A percentile compares a stretch with the other conserved stretches of the same genome.
Conservation (phyloP, 129 eudicot genomes). For the Kitagawia praeruptora region DNA sequence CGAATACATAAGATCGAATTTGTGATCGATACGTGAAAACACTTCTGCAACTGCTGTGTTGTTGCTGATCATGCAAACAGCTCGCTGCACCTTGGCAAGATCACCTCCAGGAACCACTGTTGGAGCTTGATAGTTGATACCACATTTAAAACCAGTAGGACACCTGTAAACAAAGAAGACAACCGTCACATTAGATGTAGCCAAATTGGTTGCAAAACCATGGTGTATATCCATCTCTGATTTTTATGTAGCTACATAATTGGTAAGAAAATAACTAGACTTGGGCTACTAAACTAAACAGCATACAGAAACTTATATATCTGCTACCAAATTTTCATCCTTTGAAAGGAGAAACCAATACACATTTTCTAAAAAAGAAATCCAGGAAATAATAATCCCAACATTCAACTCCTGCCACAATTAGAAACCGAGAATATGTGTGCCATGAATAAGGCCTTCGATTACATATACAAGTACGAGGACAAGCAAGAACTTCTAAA, state of each 20-base stretch:
- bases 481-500: background rate
- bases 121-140: conserved; percentile 89
- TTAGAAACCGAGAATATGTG: background rate
- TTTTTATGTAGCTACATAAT: background rate
- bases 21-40: conserved; percentile 89
- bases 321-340: background rate
- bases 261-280: background rate
- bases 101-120: conserved; percentile 94
- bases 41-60: conserved; percentile 97
- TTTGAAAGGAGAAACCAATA: background rate
- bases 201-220: background rate
- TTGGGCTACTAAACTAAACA: background rate
- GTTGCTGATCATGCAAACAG: conserved; percentile 98
- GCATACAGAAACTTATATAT: background rate
- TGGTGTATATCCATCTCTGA: background rate
- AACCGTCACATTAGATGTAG: background rate
- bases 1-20: conserved; percentile 87
- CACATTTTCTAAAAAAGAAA: background rate
- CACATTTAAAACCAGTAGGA: conserved; percentile 96
- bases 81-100: conserved; percentile 91
- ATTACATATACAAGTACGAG: background rate
- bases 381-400: background rate
- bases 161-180: conserved; percentile 41
- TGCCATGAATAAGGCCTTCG: background rate
- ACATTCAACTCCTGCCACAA: background rate